phyloP scores from a whole-genome alignment of 306 rosid genomes.

The Castanea crenata region DNA sequence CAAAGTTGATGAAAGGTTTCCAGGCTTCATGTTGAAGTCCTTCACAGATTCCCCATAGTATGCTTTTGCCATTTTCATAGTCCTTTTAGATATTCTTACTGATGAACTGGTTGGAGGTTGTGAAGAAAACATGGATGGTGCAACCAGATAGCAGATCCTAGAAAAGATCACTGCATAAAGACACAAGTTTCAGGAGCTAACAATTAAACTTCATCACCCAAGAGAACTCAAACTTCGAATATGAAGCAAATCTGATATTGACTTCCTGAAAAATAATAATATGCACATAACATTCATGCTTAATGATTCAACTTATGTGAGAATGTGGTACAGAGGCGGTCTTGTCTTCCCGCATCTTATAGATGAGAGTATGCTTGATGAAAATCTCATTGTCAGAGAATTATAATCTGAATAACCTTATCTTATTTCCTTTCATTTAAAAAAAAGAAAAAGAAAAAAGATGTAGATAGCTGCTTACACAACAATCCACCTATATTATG shows the following conservation, averaged over 20 bases:
- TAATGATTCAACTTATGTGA: not conserved
- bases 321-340: not conserved
- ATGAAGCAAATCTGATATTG: not conserved
- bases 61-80: slow-evolving; percentile 67
- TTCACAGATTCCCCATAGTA: slow-evolving; percentile 55
- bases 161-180: slow-evolving; percentile 68
- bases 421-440: too few relatives aligned
- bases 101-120: slow-evolving; percentile 34
- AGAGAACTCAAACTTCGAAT: not conserved
- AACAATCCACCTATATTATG: too few relatives aligned
- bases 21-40: slow-evolving; percentile 48
- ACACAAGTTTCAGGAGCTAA: slow-evolving; percentile 5
- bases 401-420: too few relatives aligned
- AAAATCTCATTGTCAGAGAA: too few relatives aligned
- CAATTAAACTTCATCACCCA: not conserved
- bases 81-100: slow-evolving; percentile 48
- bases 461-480: too few relatives aligned
- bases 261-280: not conserved
- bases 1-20: slow-evolving; percentile 78
- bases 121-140: slow-evolving; percentile 60
- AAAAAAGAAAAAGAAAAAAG: too few relatives aligned
- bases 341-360: not conserved
- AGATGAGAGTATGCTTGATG: too few relatives aligned
- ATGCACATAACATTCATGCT: not conserved
- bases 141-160: slow-evolving; percentile 51